These are phyloP conservation scores for Hypoxylon cercidicola DNA, from an alignment of 495 filamentous ascomycete genomes.

Conservation along the genomic window DNA sequence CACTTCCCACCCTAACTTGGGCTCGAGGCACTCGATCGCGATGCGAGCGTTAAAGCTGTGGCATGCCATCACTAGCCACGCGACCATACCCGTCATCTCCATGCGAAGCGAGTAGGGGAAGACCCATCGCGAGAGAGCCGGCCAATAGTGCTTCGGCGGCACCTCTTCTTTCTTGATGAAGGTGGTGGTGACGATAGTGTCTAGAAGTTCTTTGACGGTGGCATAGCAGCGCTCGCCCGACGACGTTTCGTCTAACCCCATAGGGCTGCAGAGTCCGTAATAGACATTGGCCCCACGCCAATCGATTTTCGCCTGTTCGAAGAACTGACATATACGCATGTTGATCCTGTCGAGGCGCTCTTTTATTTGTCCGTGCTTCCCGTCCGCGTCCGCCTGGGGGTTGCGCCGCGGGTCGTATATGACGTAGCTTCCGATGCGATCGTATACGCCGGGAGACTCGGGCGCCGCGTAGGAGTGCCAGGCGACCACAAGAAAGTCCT, in stretches of 20 bases:
- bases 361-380: neutral
- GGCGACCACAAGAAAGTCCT: slow-evolving; percentile 32
- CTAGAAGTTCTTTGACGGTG: slow-evolving; percentile 25
- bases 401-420: slow-evolving; percentile 47
- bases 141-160: neutral
- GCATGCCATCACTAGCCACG: slow-evolving; percentile 43
- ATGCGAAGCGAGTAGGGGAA: slow-evolving; percentile 37
- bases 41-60: slow-evolving; percentile 43
- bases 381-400: neutral
- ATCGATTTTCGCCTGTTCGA: slow-evolving; percentile 9
- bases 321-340: slow-evolving; percentile 3
- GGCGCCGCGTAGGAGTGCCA: slow-evolving; percentile 12
- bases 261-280: slow-evolving; percentile 18
- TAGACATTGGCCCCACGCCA: too few relatives aligned
- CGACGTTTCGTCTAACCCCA: slow-evolving; percentile 29
- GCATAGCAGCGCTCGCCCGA: slow-evolving; percentile 43
- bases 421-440: neutral
- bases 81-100: slow-evolving; percentile 45
- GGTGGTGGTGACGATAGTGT: neutral
- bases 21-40: slow-evolving; percentile 31
- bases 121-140: slow-evolving; percentile 32
- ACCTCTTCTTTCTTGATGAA: neutral
- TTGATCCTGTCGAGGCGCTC: slow-evolving; percentile 16
- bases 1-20: slow-evolving; percentile 20
- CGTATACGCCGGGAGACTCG: neutral